These are phyloP conservation scores for Millerozyma miso DNA, from an alignment of 805 yeast genomes.

Conservation along the genomic window DNA sequence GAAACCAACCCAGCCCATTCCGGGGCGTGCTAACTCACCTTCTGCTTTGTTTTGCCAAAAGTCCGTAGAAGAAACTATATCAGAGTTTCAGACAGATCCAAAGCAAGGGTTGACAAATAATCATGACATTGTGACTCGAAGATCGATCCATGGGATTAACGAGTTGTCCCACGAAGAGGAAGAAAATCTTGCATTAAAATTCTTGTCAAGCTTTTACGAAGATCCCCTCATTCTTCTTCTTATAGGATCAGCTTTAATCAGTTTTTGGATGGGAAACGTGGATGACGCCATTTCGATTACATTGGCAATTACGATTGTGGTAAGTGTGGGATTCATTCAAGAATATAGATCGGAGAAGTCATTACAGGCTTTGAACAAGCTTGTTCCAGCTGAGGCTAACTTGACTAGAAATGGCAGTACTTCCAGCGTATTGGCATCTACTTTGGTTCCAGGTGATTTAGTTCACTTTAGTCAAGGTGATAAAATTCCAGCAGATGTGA, in stretches of 20 bases:
- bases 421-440: slow-evolving; percentile 78
- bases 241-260: slow-evolving; percentile 83
- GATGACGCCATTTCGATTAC: slow-evolving; percentile 96
- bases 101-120: slow-evolving; percentile 57
- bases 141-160: slow-evolving; percentile 74
- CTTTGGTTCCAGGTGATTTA: slow-evolving; percentile 93
- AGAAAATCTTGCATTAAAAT: slow-evolving; percentile 68
- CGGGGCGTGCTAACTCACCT: slow-evolving; percentile 38
- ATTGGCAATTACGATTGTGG: slow-evolving; percentile 87
- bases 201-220: slow-evolving; percentile 74
- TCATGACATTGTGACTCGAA: slow-evolving; percentile 69
- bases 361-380: slow-evolving; percentile 82
- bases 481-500: slow-evolving; percentile 91
- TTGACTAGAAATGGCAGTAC: slow-evolving; percentile 77
- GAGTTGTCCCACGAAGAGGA: slow-evolving; percentile 75
- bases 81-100: slow-evolving; percentile 58
- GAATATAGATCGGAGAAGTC: slow-evolving; percentile 95
- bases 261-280: slow-evolving; percentile 90
- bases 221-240: slow-evolving; percentile 87
- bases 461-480: slow-evolving; percentile 91
- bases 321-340: slow-evolving; percentile 95
- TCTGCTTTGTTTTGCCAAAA: slow-evolving; percentile 61
- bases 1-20: slow-evolving; percentile 14
- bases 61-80: slow-evolving; percentile 61
- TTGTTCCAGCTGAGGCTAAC: slow-evolving; percentile 97